Conservation (phyloP, 1,284 basidiomycete species). For the Cryptococcus sp. region DNA sequence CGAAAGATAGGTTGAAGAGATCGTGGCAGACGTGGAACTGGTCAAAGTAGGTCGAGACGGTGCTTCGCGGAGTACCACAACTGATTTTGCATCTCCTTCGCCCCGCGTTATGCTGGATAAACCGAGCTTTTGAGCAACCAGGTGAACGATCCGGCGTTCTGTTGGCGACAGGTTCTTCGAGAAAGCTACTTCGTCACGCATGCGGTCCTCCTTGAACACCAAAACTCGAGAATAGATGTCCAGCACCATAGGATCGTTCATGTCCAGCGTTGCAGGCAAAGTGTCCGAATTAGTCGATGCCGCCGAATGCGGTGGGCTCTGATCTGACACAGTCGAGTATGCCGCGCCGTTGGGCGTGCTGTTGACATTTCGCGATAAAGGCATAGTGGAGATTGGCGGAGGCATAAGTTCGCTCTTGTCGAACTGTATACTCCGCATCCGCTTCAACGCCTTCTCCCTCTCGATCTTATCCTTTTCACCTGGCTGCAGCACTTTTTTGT, state of each 20-base stretch:
- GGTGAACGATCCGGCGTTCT: constrained; percentile 89
- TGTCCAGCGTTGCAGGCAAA: constrained; percentile 73
- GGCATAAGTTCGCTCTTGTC: constrained; percentile 55
- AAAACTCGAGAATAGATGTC: constrained; percentile 97
- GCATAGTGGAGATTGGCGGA: constrained; percentile 19
- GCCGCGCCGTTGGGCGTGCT: constrained; percentile 10
- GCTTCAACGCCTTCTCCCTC: constrained; percentile 95
- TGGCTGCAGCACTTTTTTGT: constrained; percentile 98
- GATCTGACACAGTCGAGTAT: constrained; percentile 16
- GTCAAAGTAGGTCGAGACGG: constrained; percentile 42
- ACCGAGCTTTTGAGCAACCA: constrained; percentile 92
- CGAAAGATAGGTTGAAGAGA: constrained; percentile 60
- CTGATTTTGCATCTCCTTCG: constrained; percentile 87
- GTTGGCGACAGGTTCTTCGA: constrained; percentile 79
- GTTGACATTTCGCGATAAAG: constrained; percentile 13
- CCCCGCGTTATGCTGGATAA: constrained; percentile 93
- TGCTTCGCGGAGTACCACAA: constrained; percentile 71
- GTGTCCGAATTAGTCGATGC: constrained; percentile 35
- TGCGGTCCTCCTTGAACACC: constrained; percentile 95
- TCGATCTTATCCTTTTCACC: constrained; percentile 99
- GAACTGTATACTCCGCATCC: constrained; percentile 95
- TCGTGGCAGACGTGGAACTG: constrained; percentile 60
- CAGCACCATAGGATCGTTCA: constrained; percentile 92
- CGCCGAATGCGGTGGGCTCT: constrained; percentile 60
- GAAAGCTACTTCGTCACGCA: constrained; percentile 97